Evolutionary conservation across 2,329 filamentous ascomycete species (phyloP), one percentile per base, ranked within the genome.

Genomic region (Xylaria sp.): DNA sequence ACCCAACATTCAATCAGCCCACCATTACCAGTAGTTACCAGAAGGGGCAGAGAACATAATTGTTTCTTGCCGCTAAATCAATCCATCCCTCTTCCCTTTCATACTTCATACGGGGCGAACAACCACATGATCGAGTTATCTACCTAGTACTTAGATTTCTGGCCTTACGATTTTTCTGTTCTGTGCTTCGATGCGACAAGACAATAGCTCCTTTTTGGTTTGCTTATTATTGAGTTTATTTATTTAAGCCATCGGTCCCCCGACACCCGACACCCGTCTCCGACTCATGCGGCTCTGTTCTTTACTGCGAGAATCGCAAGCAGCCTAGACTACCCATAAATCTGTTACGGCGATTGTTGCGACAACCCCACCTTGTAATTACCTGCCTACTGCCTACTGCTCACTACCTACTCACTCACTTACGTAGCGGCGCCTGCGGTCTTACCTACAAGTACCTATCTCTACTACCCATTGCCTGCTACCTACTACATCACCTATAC

Each of bases 221-320:
- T 18, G 9, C n/a, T 54, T 29, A 5, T 35, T 54, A n/a, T 51
- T 32, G 42, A 21, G 5, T 10, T 21, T 12, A 23, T 23, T 23
- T 8, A 42, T 48, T 48, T 48, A 25, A 21, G 5, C 9, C 3
- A 23, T 48, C 40, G 18, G 40, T 16, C 44, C 21, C 51, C 25
- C 51, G 29, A 32, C 29, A 21, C 35, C 60, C 40, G 47, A 66
- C 53, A 40, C 48, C 55, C 61, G 61, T 48, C 37, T 40, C 63
- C 60, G 29, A 69, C 63, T 54, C 44, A 63, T 69, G 66, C 66
- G 68, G 68, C 65, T 70, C 68, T 70, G 65, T 60, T 40, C 29
- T 42, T 60, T 25, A 21, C 48, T 21, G 27, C 51, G 27, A 54
- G 6, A 54, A 9, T 9, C n/a, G 32, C 18, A 54, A 23, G 27